Conservation (phyloP, 163 green algal genomes). For the Scenedesmus sp. region DNA sequence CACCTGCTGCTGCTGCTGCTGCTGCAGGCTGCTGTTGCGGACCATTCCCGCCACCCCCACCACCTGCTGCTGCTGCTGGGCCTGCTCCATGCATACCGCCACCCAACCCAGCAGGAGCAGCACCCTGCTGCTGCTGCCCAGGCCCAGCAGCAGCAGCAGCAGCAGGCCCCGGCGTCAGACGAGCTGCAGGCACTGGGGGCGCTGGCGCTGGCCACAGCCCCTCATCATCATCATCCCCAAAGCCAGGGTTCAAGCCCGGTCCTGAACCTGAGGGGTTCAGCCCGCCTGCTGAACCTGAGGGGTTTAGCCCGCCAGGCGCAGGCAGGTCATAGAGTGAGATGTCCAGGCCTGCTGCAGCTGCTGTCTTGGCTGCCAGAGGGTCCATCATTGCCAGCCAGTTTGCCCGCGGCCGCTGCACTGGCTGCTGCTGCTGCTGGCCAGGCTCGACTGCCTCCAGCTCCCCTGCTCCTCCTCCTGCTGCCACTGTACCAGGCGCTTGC, state of each 20-base stretch:
- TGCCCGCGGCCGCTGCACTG: not conserved
- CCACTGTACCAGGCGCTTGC: not conserved
- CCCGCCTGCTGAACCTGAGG: no score
- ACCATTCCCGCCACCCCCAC: not conserved
- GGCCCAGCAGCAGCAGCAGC: not conserved
- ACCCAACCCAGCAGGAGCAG: not conserved
- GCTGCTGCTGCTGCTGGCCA: not conserved
- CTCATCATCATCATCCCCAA: slow-evolving; percentile 32
- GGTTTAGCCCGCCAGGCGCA: not conserved
- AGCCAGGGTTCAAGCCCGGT: not conserved
- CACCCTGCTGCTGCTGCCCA: not conserved
- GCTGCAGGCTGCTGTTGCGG: not conserved
- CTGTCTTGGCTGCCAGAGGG: slow-evolving; percentile 23
- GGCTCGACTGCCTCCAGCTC: not conserved
- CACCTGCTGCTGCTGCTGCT: not conserved
- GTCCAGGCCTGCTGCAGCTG: slow-evolving; percentile 38
- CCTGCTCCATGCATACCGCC: not conserved
- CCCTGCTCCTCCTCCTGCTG: not conserved
- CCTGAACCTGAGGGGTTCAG: not conserved
- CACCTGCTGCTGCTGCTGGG: not conserved
- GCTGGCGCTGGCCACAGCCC: not conserved
- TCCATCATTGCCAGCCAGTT: slow-evolving; percentile 42
- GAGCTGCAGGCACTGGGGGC: slow-evolving; percentile 8
- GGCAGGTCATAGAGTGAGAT: slow-evolving; percentile 19
- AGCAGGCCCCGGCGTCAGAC: not conserved